Evolutionary conservation across 768 basidiomycete species (phyloP).

Genomic region (Coprinopsis marcescibilis): DNA sequence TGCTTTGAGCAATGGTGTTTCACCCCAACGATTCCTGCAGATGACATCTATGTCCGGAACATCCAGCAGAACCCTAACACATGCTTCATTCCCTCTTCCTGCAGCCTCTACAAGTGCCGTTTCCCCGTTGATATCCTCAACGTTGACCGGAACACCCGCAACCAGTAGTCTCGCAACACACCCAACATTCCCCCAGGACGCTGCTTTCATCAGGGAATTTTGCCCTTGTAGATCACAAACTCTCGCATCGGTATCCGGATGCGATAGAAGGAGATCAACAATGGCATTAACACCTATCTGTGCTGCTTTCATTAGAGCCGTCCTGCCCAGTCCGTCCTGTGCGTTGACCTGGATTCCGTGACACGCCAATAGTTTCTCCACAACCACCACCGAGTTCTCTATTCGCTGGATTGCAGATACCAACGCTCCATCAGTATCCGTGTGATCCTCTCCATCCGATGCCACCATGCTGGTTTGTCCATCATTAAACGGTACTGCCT

Average conservation of each 20-base stretch:
- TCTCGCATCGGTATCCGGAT: not conserved
- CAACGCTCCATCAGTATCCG: too few species aligned
- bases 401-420: too few species aligned
- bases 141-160: not conserved
- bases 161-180: not conserved
- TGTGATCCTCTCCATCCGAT: too few species aligned
- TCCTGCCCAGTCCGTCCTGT: not conserved
- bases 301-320: slow-evolving; percentile 1
- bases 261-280: not conserved
- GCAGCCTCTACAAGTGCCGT: not conserved
- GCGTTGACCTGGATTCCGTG: not conserved
- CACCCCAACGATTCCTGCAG: not conserved
- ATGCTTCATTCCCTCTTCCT: not conserved
- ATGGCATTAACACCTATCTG: not conserved
- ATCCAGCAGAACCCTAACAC: not conserved
- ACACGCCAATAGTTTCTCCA: not conserved
- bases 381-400: too few species aligned
- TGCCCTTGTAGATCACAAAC: not conserved
- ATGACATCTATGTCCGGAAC: not conserved
- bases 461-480: too few species aligned
- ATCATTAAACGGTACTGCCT: not conserved
- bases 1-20: not conserved
- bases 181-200: not conserved
- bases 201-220: not conserved
- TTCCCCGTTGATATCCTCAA: not conserved